Conservation (phyloP, 768 basidiomycete genomes). For the Podaxis sp. region DNA sequence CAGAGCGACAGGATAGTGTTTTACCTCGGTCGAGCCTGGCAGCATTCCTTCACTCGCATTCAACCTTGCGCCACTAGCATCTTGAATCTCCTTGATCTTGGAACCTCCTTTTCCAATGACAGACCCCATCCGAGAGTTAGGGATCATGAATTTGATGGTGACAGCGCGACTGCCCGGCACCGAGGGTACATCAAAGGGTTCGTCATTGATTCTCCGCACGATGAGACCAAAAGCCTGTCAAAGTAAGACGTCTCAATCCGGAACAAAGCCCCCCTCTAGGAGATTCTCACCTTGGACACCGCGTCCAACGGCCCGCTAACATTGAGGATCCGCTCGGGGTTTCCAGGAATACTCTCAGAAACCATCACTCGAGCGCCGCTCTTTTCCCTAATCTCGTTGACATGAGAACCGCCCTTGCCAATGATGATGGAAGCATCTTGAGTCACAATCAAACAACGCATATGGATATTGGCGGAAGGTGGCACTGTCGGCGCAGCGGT, state of each 20-base stretch:
- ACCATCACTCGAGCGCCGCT: slow-evolving; percentile 96
- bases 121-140: slow-evolving; percentile 98
- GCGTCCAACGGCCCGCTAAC: slow-evolving; percentile 96
- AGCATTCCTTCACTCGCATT: slow-evolving; percentile 99
- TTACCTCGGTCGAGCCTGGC: slow-evolving; percentile 97
- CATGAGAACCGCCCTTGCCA: slow-evolving; percentile 92
- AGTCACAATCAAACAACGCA: slow-evolving; percentile 98
- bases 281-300: slow-evolving; percentile 80
- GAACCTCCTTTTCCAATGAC: slow-evolving; percentile 97
- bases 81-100: slow-evolving; percentile 99
- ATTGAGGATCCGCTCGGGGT: slow-evolving; percentile 98
- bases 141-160: slow-evolving; percentile 99
- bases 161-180: slow-evolving; percentile 98
- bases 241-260: slow-evolving; percentile 4
- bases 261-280: background rate
- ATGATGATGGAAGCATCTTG: slow-evolving; percentile 99
- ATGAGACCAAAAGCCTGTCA: slow-evolving; percentile 96
- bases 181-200: slow-evolving; percentile 96
- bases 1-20: background rate
- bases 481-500: slow-evolving; percentile 41
- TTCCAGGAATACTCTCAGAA: slow-evolving; percentile 97
- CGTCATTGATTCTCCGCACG: slow-evolving; percentile 97
- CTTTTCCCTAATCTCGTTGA: slow-evolving; percentile 98
- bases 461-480: slow-evolving; percentile 86
- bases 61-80: slow-evolving; percentile 92